phyloP scores from a whole-genome alignment of 1,284 basidiomycete species.

The Irpex lacteus region DNA sequence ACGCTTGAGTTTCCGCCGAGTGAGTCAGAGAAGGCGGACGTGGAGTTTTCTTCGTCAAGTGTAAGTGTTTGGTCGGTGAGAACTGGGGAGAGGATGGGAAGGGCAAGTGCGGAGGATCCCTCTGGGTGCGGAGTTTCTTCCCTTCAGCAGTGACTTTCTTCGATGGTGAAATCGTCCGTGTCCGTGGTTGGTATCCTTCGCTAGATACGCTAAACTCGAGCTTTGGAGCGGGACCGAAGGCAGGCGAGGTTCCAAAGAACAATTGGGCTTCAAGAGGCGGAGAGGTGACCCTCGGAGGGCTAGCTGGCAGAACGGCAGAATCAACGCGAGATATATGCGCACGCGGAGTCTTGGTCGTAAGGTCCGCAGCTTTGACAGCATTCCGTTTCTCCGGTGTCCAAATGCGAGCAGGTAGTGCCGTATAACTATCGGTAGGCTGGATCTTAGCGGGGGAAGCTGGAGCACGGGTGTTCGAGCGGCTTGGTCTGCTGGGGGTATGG shows the following conservation, averaged over 20 bases:
- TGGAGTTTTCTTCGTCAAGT: constrained; percentile 21
- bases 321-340: constrained; percentile 18
- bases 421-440: constrained; percentile 26
- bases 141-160: constrained; percentile 5
- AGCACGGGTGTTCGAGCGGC: neutral
- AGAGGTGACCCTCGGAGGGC: constrained; percentile 32
- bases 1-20: constrained; percentile 1
- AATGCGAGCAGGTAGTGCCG: constrained; percentile 26
- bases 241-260: constrained; percentile 26
- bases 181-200: neutral
- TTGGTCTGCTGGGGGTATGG: neutral
- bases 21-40: constrained; percentile 3
- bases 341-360: neutral
- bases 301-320: constrained; percentile 29
- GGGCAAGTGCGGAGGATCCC: constrained; percentile 22
- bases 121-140: constrained; percentile 22
- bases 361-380: neutral
- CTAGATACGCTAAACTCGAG: constrained; percentile 5
- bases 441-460: constrained; percentile 14
- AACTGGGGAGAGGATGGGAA: constrained; percentile 22
- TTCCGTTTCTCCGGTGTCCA: constrained; percentile 17
- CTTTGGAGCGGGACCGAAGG: constrained; percentile 18
- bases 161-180: too few species aligned
- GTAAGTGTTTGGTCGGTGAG: constrained; percentile 22
- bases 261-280: constrained; percentile 33